A percentile compares a stretch with the other conserved stretches of the same genome.
These are phyloP conservation scores for Effrenium voratum DNA, from an alignment of 73 alveolate genomes.

Conservation along the genomic window DNA sequence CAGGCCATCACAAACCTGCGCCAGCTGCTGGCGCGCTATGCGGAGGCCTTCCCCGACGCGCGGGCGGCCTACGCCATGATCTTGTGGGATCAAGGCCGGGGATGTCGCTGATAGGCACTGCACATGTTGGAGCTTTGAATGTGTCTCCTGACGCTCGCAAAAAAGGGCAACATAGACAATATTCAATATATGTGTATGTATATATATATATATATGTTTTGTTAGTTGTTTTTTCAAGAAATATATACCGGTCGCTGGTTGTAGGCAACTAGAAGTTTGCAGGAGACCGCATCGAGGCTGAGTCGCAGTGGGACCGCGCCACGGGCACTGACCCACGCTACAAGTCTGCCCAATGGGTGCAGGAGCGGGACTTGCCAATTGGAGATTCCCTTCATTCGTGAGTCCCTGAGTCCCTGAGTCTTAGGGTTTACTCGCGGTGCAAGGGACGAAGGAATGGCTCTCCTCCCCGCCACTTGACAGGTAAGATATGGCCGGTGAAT, in stretches of 20 bases:
- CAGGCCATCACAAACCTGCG: slow-evolving; percentile 42
- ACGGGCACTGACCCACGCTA: slow-evolving; percentile 72
- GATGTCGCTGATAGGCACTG: too few relatives aligned
- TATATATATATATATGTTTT: too few relatives aligned
- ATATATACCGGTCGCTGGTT: too few relatives aligned
- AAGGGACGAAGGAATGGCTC: not conserved
- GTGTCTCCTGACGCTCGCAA: too few relatives aligned
- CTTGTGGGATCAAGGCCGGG: slow-evolving; percentile 74
- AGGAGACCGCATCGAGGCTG: slow-evolving; percentile 56
- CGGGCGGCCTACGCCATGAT: slow-evolving; percentile 87
- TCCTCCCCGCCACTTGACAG: not conserved
- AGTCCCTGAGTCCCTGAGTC: not conserved
- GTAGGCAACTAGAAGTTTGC: too few relatives aligned
- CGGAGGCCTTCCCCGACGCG: slow-evolving; percentile 87
- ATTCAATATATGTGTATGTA: too few relatives aligned
- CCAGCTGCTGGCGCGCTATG: slow-evolving; percentile 64
- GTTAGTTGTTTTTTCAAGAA: too few relatives aligned
- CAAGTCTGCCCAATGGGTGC: slow-evolving; percentile 56
- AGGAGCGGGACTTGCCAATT: not conserved
- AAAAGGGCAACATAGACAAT: too few relatives aligned
- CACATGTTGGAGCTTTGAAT: too few relatives aligned
- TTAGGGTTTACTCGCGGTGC: not conserved
- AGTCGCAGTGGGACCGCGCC: slow-evolving; percentile 93
- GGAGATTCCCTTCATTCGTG: not conserved
- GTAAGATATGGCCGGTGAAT: not conserved